Evolutionary conservation across 352 stramenopile species (phyloP).

Genomic region (Pythium guiyangense): DNA sequence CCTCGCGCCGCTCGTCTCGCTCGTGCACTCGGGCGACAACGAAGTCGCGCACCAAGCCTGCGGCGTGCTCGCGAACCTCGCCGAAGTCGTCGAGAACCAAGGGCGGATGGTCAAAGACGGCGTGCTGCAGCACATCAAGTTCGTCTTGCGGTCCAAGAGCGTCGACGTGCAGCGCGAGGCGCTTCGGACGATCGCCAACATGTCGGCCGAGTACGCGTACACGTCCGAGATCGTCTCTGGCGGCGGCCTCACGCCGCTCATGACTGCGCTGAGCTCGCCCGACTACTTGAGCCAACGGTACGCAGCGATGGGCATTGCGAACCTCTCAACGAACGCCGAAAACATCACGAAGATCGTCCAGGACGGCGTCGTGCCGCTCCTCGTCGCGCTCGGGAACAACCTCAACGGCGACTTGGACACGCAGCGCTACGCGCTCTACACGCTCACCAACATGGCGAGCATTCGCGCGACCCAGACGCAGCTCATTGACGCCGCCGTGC

Average conservation of each 20-base stretch:
- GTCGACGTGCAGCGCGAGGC: slow-evolving; percentile 94
- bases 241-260: slow-evolving; percentile 85
- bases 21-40: slow-evolving; percentile 87
- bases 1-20: slow-evolving; percentile 79
- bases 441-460: slow-evolving; percentile 92
- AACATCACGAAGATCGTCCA: slow-evolving; percentile 90
- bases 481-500: slow-evolving; percentile 66
- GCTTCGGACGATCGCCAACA: slow-evolving; percentile 92
- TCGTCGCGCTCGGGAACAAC: slow-evolving; percentile 83
- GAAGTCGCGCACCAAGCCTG: slow-evolving; percentile 90
- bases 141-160: slow-evolving; percentile 88
- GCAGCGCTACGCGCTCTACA: slow-evolving; percentile 91
- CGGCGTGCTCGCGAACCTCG: slow-evolving; percentile 91
- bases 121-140: slow-evolving; percentile 95
- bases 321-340: slow-evolving; percentile 90
- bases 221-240: slow-evolving; percentile 89
- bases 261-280: slow-evolving; percentile 85
- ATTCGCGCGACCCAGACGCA: slow-evolving; percentile 79
- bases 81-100: slow-evolving; percentile 94
- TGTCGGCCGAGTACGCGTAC: slow-evolving; percentile 94
- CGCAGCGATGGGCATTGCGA: slow-evolving; percentile 93
- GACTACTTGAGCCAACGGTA: slow-evolving; percentile 93
- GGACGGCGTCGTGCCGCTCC: slow-evolving; percentile 83
- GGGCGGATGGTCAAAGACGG: slow-evolving; percentile 93
- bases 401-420: slow-evolving; percentile 89